Base-by-base conservation (phyloP, 139 green algal genomes). In the Edaphochlamys debaryana region DNA sequence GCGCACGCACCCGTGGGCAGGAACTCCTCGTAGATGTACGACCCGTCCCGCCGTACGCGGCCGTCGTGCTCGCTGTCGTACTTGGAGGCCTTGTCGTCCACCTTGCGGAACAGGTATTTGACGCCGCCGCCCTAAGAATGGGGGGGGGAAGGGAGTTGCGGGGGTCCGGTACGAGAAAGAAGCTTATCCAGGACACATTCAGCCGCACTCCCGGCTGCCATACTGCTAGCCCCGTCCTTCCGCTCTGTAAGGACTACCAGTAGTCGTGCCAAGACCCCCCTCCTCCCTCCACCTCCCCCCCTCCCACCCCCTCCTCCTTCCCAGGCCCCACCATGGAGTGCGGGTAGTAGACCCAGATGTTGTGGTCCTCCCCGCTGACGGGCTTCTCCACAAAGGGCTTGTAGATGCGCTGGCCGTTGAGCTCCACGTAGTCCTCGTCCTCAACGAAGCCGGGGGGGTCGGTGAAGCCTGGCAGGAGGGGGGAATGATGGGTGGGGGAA, bases 321-420 rank as follows among this genome's bases (percentile, higher is more conserved):
- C n/a, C n/a, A n/a, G n/a, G n/a, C n/a, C n/a, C n/a, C n/a, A 73
- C 89, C 92, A 98, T 98, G 56, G 90, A 94, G 89, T 96, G 92
- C 0, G 98, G 98, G 91, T 99, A 99, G 89, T 99, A 99, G 73
- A 99, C 98, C 84, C 94, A 95, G 38, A 99, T 79, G 85, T 99
- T 99, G 93, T 99, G 98, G 86, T 99, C 94, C 80, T 99, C 97
- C 25, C 84, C 80, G 19, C 94, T 96, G 22, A 91, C 91, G 4
- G 98, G 98, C 90, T 99, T 99, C 92, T 99, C 98, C 45, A 99
- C 98, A 92, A 99, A 99, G 0, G 98, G 98, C 91, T 99, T 99
- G 70, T 93, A 84, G 41, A 99, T 98, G 68, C 91, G 80, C 73
- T 89, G 70, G 23, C 95, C 95, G 45, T 93, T 86, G 4, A 94